Percentiles rank a stretch among this genome's conserved stretches.
Conservation (phyloP, 1,139 yeast genomes). For the Pneumocystis carinii region DNA sequence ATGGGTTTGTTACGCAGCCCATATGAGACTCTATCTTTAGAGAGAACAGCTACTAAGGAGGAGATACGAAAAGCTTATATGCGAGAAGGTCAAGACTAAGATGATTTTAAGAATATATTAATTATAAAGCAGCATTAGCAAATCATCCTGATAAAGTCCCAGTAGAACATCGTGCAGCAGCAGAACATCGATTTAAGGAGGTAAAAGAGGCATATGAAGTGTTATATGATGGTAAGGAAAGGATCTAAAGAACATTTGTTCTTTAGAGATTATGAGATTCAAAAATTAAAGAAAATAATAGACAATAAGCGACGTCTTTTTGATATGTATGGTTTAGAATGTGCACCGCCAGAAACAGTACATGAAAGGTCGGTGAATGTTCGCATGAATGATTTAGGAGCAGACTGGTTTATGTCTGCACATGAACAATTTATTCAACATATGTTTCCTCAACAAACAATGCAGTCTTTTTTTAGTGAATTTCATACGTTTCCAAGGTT, state of each 20-base stretch:
- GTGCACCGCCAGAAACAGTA: background rate
- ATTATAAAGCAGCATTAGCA: slow-evolving; percentile 34
- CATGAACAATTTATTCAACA: background rate
- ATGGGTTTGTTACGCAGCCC: background rate
- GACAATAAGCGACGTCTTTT: background rate
- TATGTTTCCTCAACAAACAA: background rate
- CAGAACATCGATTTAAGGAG: background rate
- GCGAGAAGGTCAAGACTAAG: background rate
- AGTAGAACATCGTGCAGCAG: slow-evolving; percentile 34
- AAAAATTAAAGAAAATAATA: background rate
- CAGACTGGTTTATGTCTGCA: background rate
- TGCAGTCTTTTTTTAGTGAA: background rate
- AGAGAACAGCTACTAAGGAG: background rate
- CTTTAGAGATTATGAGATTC: no score
- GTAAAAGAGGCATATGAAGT: background rate
- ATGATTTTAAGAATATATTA: background rate
- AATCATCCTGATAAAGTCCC: slow-evolving; percentile 73
- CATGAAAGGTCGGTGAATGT: background rate
- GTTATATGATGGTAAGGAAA: slow-evolving; percentile 3
- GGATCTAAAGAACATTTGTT: background rate
- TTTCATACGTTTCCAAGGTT: background rate
- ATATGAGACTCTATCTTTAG: background rate
- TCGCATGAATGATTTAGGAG: background rate
- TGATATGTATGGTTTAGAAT: background rate
- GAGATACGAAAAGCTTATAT: background rate